phyloP scores from a whole-genome alignment of 192 early-diverging fungal species.

The Neocallimastix lanati region DNA sequence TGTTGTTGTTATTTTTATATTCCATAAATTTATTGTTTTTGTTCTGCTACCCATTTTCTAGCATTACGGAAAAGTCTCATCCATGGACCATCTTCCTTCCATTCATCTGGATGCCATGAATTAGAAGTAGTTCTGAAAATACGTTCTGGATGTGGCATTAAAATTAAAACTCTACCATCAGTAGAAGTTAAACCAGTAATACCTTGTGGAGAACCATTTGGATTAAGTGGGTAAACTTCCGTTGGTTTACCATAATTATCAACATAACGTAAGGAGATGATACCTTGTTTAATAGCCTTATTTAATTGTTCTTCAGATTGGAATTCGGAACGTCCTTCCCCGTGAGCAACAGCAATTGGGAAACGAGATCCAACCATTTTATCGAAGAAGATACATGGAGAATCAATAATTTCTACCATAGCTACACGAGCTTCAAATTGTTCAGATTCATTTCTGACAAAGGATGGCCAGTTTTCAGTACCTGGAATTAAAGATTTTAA shows the following conservation, averaged over 20 bases:
- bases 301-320: conserved; percentile 14
- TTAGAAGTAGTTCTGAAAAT: conserved; percentile 66
- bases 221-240: conserved; percentile 86
- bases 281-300: conserved; percentile 10
- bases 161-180: conserved; percentile 73
- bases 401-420: conserved; percentile 45
- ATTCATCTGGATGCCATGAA: conserved; percentile 56
- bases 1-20: too few relatives aligned
- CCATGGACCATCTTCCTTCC: conserved; percentile 55
- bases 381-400: conserved; percentile 57
- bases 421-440: conserved; percentile 88
- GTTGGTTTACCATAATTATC: conserved; percentile 62
- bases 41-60: conserved; percentile 52
- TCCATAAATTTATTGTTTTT: background rate
- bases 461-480: conserved; percentile 73
- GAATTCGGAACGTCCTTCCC: conserved; percentile 87
- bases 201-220: conserved; percentile 77
- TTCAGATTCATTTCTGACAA: conserved; percentile 78
- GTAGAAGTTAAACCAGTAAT: conserved; percentile 70
- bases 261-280: conserved; percentile 59
- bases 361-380: conserved; percentile 76
- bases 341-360: conserved; percentile 92
- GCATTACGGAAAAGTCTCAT: conserved; percentile 85
- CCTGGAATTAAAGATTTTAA: conserved; percentile 74
- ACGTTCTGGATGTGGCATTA: conserved; percentile 99